Conservation (phyloP, 2,329 filamentous ascomycete genomes). For the Pseudophaeomoniella oleicola region DNA sequence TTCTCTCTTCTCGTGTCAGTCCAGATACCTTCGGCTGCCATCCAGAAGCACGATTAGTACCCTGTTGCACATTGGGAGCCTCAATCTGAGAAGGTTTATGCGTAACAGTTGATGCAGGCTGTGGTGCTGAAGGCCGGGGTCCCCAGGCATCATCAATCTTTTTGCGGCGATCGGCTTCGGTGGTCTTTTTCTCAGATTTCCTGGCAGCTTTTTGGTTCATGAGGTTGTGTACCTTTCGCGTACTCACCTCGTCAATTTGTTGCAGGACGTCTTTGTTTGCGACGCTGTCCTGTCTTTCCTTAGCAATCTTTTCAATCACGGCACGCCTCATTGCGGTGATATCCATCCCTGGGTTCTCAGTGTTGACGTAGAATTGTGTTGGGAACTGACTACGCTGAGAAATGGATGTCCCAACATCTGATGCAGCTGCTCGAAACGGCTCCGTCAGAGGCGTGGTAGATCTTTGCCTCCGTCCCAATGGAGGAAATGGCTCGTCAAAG, state of each 20-base stretch:
- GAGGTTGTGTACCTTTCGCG: slow-evolving; percentile 13
- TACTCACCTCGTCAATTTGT: slow-evolving; percentile 9
- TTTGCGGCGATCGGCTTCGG: slow-evolving; percentile 11
- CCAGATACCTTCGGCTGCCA: slow-evolving; percentile 4
- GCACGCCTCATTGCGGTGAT: not conserved
- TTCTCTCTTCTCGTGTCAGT: slow-evolving; percentile 2
- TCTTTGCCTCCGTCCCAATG: too few relatives aligned
- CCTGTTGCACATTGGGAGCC: not conserved
- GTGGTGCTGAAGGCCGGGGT: slow-evolving; percentile 2
- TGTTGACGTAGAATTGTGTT: not conserved
- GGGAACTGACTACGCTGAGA: not conserved
- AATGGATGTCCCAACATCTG: not conserved
- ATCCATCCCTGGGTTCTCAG: not conserved
- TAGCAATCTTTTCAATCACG: not conserved
- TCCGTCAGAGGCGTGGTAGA: not conserved
- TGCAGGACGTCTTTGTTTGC: not conserved
- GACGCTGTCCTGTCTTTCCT: not conserved
- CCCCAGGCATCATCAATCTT: slow-evolving; percentile 17
- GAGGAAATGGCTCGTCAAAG: too few relatives aligned
- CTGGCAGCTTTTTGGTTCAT: slow-evolving; percentile 18
- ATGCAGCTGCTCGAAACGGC: not conserved
- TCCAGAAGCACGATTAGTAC: too few relatives aligned
- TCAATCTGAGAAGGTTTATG: not conserved
- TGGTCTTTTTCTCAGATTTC: slow-evolving; percentile 6
- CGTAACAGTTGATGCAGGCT: not conserved